Conservation (phyloP, 2,329 filamentous ascomycete genomes). For the Epichloe scottii region DNA sequence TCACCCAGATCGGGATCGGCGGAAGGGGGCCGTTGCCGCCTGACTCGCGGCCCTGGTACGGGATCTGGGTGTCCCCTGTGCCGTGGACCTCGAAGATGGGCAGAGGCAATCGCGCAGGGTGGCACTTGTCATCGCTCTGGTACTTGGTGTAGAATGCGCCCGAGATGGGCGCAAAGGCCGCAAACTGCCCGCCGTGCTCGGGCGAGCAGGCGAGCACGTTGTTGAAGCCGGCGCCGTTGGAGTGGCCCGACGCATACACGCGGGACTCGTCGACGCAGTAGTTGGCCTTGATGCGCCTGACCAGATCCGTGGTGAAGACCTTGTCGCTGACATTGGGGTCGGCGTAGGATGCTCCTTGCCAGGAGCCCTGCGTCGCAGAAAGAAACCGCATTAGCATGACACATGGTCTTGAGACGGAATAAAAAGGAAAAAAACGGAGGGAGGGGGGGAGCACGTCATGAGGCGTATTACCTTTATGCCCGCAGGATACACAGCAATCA, state of each 20-base stretch:
- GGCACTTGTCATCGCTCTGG: constrained; percentile 15
- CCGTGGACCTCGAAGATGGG: constrained; percentile 40
- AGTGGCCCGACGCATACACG: constrained; percentile 30
- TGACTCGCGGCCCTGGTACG: constrained; percentile 26
- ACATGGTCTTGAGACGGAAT: no score
- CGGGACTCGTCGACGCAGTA: constrained; percentile 28
- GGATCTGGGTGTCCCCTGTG: constrained; percentile 31
- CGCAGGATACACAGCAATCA: constrained; percentile 32
- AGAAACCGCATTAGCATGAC: neutral
- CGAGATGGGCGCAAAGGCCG: constrained; percentile 28
- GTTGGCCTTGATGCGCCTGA: constrained; percentile 23
- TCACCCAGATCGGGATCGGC: constrained; percentile 26
- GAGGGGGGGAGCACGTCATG: no score
- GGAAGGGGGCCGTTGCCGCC: constrained; percentile 30
- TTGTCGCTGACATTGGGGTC: constrained; percentile 24
- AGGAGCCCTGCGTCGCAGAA: constrained; percentile 19
- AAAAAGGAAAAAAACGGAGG: no score
- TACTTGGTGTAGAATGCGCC: constrained; percentile 30
- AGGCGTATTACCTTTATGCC: constrained; percentile 21
- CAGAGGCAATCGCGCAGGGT: constrained; percentile 26
- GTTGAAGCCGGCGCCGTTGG: constrained; percentile 33
- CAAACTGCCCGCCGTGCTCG: constrained; percentile 23
- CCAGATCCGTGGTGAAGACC: constrained; percentile 30
- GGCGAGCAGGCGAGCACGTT: constrained; percentile 28
- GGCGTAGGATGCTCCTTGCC: constrained; percentile 26